Evolutionary conservation across 345 rosid genomes (phyloP).

Genomic region (Ceriops decandra): DNA sequence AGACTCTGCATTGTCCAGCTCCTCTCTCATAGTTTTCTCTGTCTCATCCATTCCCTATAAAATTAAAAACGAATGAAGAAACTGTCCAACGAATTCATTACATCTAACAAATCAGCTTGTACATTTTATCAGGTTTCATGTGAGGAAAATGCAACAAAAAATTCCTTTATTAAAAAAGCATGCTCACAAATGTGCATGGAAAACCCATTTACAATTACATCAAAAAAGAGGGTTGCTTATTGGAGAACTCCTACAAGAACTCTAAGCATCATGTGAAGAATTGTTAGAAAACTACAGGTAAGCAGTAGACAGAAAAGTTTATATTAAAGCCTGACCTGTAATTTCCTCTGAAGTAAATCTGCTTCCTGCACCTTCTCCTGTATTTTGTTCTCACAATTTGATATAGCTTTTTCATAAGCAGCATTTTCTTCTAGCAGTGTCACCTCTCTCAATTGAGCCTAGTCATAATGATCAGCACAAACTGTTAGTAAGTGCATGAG

Average conservation of each 20-base stretch:
- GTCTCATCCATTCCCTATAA: conserved; percentile 64
- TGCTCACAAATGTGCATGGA: background rate
- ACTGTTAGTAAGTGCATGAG: no score
- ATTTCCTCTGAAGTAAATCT: conserved; percentile 44
- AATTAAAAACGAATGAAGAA: background rate
- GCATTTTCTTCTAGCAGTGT: conserved; percentile 67
- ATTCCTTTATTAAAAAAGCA: background rate
- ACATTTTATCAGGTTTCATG: background rate
- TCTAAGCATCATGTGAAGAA: background rate
- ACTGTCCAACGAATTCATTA: background rate
- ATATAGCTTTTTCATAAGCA: conserved; percentile 72
- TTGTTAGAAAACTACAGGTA: background rate
- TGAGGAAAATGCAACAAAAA: background rate
- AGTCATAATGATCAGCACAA: conserved; percentile 17
- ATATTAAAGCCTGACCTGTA: conserved; percentile 45
- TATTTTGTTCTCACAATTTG: conserved; percentile 62
- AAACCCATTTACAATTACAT: background rate
- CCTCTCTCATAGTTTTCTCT: conserved; percentile 45
- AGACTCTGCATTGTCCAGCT: conserved; percentile 47
- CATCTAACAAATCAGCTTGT: background rate
- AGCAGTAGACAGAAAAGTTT: background rate
- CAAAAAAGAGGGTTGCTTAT: background rate
- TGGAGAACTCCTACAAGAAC: background rate
- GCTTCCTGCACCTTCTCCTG: conserved; percentile 70
- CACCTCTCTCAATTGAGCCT: conserved; percentile 79